Conservation (phyloP, 2,329 filamentous ascomycete species). For the Colletotrichum lindemuthianum region DNA sequence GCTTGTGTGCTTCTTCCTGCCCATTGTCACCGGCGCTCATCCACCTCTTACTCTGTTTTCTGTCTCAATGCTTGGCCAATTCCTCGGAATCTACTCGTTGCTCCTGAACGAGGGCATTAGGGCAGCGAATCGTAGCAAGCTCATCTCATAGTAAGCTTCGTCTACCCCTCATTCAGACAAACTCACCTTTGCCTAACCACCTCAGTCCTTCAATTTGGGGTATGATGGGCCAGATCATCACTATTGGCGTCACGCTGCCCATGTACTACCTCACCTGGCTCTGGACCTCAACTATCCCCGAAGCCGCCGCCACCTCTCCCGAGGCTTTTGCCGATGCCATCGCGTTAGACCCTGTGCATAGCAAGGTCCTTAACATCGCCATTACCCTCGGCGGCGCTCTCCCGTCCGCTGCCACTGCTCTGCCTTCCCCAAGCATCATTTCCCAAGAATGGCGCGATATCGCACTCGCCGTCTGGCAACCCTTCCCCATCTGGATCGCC, state of each 20-base stretch:
- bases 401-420: conserved; percentile 34
- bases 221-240: conserved; percentile 38
- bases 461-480: conserved; percentile 38
- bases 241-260: conserved; percentile 39
- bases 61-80: conserved; percentile 38
- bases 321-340: conserved; percentile 18
- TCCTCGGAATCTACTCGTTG: conserved; percentile 36
- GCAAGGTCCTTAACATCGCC: conserved; percentile 24
- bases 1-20: conserved; percentile 37
- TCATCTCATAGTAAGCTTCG: conserved; percentile 37
- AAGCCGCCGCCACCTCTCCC: neutral
- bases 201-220: conserved; percentile 39
- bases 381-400: conserved; percentile 37
- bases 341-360: conserved; percentile 33
- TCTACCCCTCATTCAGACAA: neutral
- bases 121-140: conserved; percentile 35
- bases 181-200: neutral
- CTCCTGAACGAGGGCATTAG: conserved; percentile 38
- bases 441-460: conserved; percentile 35
- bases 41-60: conserved; percentile 36
- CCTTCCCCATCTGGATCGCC: conserved; percentile 38
- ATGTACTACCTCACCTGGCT: conserved; percentile 39
- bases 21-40: conserved; percentile 31
- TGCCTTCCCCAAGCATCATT: conserved; percentile 36
- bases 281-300: conserved; percentile 37